Evolutionary conservation across 78 protist genomes (phyloP), one percentile per base, ranked within the genome.

Genomic region (Speleostelium caveatum): DNA sequence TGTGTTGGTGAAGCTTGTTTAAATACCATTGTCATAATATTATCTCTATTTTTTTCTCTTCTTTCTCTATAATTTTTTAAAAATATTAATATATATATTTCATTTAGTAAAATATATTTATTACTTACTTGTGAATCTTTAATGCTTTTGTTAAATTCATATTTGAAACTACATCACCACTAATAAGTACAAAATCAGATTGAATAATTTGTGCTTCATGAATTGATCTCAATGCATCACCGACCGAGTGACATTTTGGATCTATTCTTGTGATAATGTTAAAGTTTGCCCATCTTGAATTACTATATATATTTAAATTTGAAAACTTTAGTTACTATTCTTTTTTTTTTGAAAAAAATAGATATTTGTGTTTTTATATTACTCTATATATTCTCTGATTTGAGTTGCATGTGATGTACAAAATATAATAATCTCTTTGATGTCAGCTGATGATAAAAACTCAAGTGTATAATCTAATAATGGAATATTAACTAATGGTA

Each of bases 391-490:
- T 56, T 28, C 24, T 21, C 73, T 74, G 19, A 96, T 74, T 71
- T 63, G 51, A 7, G 67, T 85, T 10, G 96, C 93, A 60, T 88
- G 94, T 65, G 86, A 58, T 51, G 89, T 83, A 86, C 94, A 78
- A 14, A 96, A 68, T 62, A 96, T 63, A 71, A 78, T 86, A 0
- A 95, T 65, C 86, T 95, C 86, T 56, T 95, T 67, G 16, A 96
- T 95, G 22, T 94, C 97, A 49, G 75, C 22, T 10, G 94, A 61
- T 38, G 96, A 93, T 33, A 96, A 87, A n/a, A 89, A 87, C 92
- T 96, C 98, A 59, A 96, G 88, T 60, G 96, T 94, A 90, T 96
- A 96, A 80, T 96, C 98, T 45, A 96, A 60, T 63, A 96, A 24
- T 49, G 98, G 98, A 33, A 75, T 69, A 56, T 93, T 95, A 32